A percentile compares a stretch with the other conserved stretches of the same genome.
These are phyloP conservation scores for Cordia subcordata DNA, from an alignment of 257 asterid genomes.

Conservation along the genomic window DNA sequence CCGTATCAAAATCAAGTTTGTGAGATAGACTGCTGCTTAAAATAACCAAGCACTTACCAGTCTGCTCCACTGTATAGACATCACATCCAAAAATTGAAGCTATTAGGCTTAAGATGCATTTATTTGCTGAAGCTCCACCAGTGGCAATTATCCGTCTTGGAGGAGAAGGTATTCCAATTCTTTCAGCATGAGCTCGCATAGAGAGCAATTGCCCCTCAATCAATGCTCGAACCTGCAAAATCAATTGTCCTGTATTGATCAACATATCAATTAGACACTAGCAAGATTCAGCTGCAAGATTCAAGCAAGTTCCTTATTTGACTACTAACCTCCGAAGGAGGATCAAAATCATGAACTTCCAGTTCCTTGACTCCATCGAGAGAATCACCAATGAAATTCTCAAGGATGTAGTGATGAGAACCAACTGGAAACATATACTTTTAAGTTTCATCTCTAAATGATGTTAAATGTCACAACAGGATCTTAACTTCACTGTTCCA, in stretches of 20 bases:
- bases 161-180: slow-evolving; percentile 89
- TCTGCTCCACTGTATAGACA: slow-evolving; percentile 61
- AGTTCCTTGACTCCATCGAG: slow-evolving; percentile 50
- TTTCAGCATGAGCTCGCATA: slow-evolving; percentile 84
- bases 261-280: background rate
- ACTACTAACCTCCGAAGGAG: slow-evolving; percentile 66
- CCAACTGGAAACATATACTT: slow-evolving; percentile 46
- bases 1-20: too few species aligned
- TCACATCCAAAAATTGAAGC: slow-evolving; percentile 84
- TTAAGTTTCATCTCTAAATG: background rate
- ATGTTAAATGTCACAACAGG: too few species aligned
- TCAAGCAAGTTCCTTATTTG: background rate
- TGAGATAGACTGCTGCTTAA: too few species aligned
- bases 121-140: slow-evolving; percentile 88
- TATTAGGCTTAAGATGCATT: slow-evolving; percentile 40
- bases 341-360: slow-evolving; percentile 64
- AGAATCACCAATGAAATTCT: slow-evolving; percentile 51
- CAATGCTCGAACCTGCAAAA: slow-evolving; percentile 68
- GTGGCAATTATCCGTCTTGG: slow-evolving; percentile 94
- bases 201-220: slow-evolving; percentile 89
- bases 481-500: background rate
- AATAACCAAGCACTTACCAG: slow-evolving; percentile 41
- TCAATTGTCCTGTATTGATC: background rate
- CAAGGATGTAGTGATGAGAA: slow-evolving; percentile 60
- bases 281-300: background rate